Evolutionary conservation across 768 basidiomycete species (phyloP).

Genomic region (Lactarius sp.): DNA sequence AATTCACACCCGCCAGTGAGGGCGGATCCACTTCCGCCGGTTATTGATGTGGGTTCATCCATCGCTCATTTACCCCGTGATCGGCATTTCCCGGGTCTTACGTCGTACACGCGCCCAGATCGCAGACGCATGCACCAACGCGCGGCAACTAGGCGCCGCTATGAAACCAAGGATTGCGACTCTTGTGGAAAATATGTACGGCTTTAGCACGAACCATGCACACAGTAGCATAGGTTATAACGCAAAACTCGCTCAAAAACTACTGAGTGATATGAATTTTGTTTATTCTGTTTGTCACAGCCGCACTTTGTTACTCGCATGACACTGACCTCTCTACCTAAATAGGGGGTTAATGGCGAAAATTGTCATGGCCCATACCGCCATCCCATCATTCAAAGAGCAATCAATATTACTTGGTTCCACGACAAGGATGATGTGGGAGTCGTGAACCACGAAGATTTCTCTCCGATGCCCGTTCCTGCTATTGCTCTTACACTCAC

Average conservation of each 20-base stretch:
- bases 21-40: not conserved
- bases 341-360: not conserved
- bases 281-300: not conserved
- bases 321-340: not conserved
- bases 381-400: slow-evolving; percentile 7
- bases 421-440: slow-evolving; percentile 3
- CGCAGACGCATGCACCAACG: not conserved
- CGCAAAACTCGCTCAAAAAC: not conserved
- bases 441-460: not conserved
- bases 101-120: not conserved
- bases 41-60: too few relatives aligned
- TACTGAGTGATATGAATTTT: not conserved
- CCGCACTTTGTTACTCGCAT: not conserved
- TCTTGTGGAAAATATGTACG: not conserved
- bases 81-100: not conserved
- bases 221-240: not conserved
- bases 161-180: too few relatives aligned
- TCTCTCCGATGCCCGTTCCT: not conserved
- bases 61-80: not conserved
- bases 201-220: not conserved
- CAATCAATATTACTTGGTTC: slow-evolving; percentile 1
- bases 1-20: too few relatives aligned
- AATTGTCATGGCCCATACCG: not conserved
- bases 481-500: slow-evolving; percentile 1
- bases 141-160: not conserved